Conservation (phyloP, 768 basidiomycete genomes). For the Ramaria sp. region DNA sequence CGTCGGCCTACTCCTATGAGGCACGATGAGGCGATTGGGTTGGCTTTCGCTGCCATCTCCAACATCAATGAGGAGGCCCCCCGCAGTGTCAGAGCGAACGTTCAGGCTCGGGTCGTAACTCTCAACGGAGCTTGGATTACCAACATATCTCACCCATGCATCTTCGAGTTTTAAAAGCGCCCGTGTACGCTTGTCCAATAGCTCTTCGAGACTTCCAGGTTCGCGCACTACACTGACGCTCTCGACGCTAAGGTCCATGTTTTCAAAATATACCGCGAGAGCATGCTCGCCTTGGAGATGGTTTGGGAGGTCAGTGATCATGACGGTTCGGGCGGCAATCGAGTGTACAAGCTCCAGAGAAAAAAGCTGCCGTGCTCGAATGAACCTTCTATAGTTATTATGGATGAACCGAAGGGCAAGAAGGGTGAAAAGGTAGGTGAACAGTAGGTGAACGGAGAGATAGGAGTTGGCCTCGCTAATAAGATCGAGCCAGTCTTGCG, state of each 20-base stretch:
- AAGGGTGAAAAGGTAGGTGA: slow-evolving; percentile 89
- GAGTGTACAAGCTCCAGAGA: slow-evolving; percentile 92
- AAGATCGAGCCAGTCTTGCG: slow-evolving; percentile 71
- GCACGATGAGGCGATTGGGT: slow-evolving; percentile 52
- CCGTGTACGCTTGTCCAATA: slow-evolving; percentile 73
- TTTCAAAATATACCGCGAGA: slow-evolving; percentile 89
- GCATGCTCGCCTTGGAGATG: slow-evolving; percentile 79
- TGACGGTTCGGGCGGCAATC: slow-evolving; percentile 85
- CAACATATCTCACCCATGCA: slow-evolving; percentile 87
- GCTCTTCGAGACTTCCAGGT: slow-evolving; percentile 55
- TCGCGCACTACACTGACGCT: slow-evolving; percentile 86
- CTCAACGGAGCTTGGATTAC: slow-evolving; percentile 83
- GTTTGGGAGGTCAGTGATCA: slow-evolving; percentile 76
- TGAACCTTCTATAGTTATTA: slow-evolving; percentile 81
- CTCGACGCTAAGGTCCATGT: slow-evolving; percentile 79
- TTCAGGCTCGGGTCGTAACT: slow-evolving; percentile 66
- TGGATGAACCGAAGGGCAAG: slow-evolving; percentile 81
- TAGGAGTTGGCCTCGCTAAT: slow-evolving; percentile 86
- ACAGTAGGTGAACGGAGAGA: slow-evolving; percentile 78
- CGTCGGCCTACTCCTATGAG: slow-evolving; percentile 67
- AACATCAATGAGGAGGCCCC: slow-evolving; percentile 33
- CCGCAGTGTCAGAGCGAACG: slow-evolving; percentile 24
- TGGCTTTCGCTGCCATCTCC: slow-evolving; percentile 43
- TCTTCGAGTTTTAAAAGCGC: slow-evolving; percentile 70
- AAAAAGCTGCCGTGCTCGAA: slow-evolving; percentile 86